phyloP scores from a whole-genome alignment of 78 protist species.

The Protostelium mycophagum region DNA sequence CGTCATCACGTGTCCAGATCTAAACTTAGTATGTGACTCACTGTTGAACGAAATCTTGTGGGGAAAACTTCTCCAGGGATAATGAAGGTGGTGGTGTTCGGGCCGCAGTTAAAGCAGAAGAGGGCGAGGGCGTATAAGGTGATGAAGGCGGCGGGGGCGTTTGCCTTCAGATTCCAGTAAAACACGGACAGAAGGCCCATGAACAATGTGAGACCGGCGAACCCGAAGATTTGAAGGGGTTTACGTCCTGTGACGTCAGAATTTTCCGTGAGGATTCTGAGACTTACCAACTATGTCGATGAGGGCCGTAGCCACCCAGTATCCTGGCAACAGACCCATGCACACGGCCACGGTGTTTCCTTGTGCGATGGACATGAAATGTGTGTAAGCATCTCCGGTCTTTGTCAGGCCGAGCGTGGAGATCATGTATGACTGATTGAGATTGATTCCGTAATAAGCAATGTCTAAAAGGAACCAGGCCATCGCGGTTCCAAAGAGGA shows the following conservation, averaged over 20 bases:
- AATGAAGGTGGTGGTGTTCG: constrained; percentile 86
- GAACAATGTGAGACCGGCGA: constrained; percentile 28
- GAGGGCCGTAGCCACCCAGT: constrained; percentile 46
- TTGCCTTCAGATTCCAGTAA: constrained; percentile 11
- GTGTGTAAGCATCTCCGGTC: constrained; percentile 14
- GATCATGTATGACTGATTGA: constrained; percentile 49
- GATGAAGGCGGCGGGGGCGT: constrained; percentile 31
- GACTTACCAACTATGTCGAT: constrained; percentile 20
- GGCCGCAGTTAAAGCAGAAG: constrained; percentile 85
- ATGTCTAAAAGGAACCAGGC: constrained; percentile 83
- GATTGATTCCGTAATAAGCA: constrained; percentile 68
- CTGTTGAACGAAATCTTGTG: constrained; percentile 56
- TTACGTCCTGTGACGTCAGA: constrained; percentile 20
- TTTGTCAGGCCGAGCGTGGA: constrained; percentile 4
- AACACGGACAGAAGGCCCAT: constrained; percentile 22
- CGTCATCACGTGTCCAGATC: too few relatives aligned
- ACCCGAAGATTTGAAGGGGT: constrained; percentile 53
- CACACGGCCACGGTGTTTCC: constrained; percentile 8
- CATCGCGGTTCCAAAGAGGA: constrained; percentile 73
- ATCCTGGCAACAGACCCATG: constrained; percentile 56
- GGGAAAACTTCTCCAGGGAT: constrained; percentile 80
- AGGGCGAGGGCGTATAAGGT: constrained; percentile 73
- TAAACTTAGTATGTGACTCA: background rate
- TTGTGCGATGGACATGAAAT: constrained; percentile 19
- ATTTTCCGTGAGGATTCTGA: too few relatives aligned